Conservation (phyloP, 2,329 filamentous ascomycete species). For the Phoma sp. region DNA sequence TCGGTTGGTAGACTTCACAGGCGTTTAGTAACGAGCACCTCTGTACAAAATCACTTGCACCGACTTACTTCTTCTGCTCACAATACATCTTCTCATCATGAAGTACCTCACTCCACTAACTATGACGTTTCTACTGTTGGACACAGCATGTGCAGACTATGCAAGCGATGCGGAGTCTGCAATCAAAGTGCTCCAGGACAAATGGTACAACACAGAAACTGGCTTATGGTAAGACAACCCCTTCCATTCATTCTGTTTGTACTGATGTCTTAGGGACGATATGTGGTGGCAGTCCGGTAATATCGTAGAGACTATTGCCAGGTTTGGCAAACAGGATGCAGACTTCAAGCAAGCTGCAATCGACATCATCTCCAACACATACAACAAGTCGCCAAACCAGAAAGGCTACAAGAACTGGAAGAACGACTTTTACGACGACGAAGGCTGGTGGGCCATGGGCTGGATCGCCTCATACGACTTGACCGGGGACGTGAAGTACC, state of each 20-base stretch:
- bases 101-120: constrained; percentile 23
- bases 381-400: constrained; percentile 39
- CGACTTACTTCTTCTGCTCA: not conserved
- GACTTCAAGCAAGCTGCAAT: constrained; percentile 38
- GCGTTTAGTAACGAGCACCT: not conserved
- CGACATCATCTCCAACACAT: constrained; percentile 45
- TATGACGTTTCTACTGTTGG: constrained; percentile 2
- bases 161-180: constrained; percentile 36
- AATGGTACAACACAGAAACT: constrained; percentile 43
- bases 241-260: not conserved
- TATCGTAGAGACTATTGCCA: constrained; percentile 44
- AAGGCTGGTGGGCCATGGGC: constrained; percentile 70
- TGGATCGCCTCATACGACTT: constrained; percentile 66
- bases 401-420: constrained; percentile 50
- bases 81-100: constrained; percentile 4
- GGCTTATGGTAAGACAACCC: constrained; percentile 40
- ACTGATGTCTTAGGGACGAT: constrained; percentile 24
- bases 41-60: not conserved
- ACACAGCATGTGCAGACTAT: constrained; percentile 30
- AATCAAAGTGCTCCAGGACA: constrained; percentile 40
- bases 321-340: constrained; percentile 38
- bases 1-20: constrained; percentile 5
- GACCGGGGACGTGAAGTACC: constrained; percentile 60
- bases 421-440: constrained; percentile 66
- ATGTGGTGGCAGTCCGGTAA: constrained; percentile 51